Evolutionary conservation across 495 filamentous ascomycete genomes (phyloP).

Genomic region (Podospora conica): DNA sequence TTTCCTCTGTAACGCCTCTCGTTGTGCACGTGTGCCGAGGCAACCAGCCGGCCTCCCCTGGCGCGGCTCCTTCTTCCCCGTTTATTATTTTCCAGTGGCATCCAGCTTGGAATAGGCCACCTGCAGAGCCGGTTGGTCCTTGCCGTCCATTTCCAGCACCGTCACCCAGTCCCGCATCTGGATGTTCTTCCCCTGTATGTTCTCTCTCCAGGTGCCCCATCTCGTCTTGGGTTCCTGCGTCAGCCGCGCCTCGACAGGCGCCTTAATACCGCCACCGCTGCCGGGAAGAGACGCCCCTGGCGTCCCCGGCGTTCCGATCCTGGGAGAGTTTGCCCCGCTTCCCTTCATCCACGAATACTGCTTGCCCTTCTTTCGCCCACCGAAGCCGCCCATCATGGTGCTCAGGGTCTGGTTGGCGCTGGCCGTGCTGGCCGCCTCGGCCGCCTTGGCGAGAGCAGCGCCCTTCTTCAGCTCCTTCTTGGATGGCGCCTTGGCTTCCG

Average conservation of each 20-base stretch:
- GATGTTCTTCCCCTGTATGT: conserved; percentile 55
- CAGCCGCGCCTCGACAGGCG: conserved; percentile 24
- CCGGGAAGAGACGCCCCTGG: conserved; percentile 22
- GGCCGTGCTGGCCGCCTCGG: conserved; percentile 48
- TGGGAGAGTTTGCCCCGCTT: conserved; percentile 44
- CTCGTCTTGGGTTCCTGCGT: conserved; percentile 37
- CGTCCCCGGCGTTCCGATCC: conserved; percentile 15
- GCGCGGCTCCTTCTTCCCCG: not conserved
- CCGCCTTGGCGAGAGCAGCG: conserved; percentile 43
- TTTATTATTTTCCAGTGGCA: conserved; percentile 11
- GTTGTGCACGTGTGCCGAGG: not conserved
- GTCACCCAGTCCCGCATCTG: conserved; percentile 63
- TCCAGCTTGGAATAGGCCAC: conserved; percentile 50
- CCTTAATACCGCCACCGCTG: conserved; percentile 7
- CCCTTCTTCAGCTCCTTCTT: conserved; percentile 60
- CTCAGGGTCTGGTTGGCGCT: conserved; percentile 51
- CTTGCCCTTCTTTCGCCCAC: conserved; percentile 51
- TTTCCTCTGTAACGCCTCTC: not conserved
- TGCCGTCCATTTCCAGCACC: conserved; percentile 57
- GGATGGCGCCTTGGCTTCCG: conserved; percentile 40
- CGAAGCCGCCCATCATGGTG: conserved; percentile 46
- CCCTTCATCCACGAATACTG: conserved; percentile 55
- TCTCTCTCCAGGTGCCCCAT: conserved; percentile 58
- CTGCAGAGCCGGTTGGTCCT: conserved; percentile 49
- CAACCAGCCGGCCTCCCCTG: not conserved